Conservation (phyloP, 2,329 filamentous ascomycete genomes). For the Aspergillus thermomutatus region DNA sequence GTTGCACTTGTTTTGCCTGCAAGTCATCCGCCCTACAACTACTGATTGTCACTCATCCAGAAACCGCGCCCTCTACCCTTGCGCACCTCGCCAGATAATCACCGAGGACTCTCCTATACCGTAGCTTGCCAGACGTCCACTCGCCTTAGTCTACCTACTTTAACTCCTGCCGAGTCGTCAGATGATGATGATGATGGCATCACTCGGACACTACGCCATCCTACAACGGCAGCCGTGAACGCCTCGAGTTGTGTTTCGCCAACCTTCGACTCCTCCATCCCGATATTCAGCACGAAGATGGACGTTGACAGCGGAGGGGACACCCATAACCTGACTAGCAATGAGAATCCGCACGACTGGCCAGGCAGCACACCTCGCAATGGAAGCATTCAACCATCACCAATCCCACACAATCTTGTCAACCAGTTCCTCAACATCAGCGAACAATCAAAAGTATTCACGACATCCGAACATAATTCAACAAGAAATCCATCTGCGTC, state of each 20-base stretch:
- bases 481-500: slow-evolving; percentile 2
- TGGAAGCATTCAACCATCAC: slow-evolving; percentile 23
- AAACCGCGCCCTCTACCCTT: slow-evolving; percentile 32
- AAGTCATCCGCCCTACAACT: not conserved
- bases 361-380: slow-evolving; percentile 16
- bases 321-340: slow-evolving; percentile 12
- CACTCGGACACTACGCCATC: slow-evolving; percentile 1
- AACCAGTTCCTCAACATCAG: slow-evolving; percentile 31
- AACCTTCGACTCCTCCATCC: not conserved
- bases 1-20: not conserved
- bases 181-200: slow-evolving; percentile 30
- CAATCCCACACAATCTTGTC: slow-evolving; percentile 28
- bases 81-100: slow-evolving; percentile 23
- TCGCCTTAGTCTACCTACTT: slow-evolving; percentile 19
- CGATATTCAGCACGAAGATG: slow-evolving; percentile 15
- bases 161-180: slow-evolving; percentile 38
- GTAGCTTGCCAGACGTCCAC: slow-evolving; percentile 14
- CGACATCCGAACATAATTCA: slow-evolving; percentile 29
- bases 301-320: slow-evolving; percentile 30
- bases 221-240: slow-evolving; percentile 1
- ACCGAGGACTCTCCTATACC: slow-evolving; percentile 16
- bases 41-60: slow-evolving; percentile 18
- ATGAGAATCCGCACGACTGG: slow-evolving; percentile 19
- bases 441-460: slow-evolving; percentile 25
- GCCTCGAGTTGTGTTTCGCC: slow-evolving; percentile 2